Evolutionary conservation across 192 early-diverging fungal genomes (phyloP).

Genomic region (Gonapodya sp.): DNA sequence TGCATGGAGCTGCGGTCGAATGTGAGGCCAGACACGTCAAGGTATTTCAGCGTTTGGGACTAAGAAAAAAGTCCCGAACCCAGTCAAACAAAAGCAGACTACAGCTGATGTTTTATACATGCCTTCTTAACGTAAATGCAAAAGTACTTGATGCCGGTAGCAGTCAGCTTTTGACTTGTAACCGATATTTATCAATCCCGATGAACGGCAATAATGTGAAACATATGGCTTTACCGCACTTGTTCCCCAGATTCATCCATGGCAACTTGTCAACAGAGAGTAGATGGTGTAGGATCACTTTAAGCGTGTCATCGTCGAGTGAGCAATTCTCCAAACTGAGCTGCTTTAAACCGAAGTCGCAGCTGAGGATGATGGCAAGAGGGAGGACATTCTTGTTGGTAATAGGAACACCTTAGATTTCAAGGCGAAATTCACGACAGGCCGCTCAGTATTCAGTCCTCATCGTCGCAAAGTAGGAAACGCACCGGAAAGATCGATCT

Average conservation of each 20-base stretch:
- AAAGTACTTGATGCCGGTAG: slow-evolving; percentile 64
- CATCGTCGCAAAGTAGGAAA: neutral
- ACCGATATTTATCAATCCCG: neutral
- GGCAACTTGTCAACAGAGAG: slow-evolving; percentile 55
- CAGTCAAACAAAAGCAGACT: neutral
- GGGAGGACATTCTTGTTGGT: slow-evolving; percentile 47
- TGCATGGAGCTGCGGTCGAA: slow-evolving; percentile 60
- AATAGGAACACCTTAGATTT: slow-evolving; percentile 34
- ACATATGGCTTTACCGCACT: slow-evolving; percentile 16
- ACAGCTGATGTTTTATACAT: slow-evolving; percentile 16
- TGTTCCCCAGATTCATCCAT: slow-evolving; percentile 58
- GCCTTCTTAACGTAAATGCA: slow-evolving; percentile 61
- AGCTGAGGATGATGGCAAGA: slow-evolving; percentile 63
- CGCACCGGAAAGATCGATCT: neutral
- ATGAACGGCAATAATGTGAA: neutral
- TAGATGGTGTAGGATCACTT: slow-evolving; percentile 61
- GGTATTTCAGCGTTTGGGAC: slow-evolving; percentile 40
- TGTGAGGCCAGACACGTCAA: slow-evolving; percentile 60
- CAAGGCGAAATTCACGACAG: neutral
- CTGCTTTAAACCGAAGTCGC: slow-evolving; percentile 61
- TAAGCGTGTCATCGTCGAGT: slow-evolving; percentile 58
- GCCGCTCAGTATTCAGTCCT: neutral
- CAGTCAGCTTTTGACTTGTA: slow-evolving; percentile 37
- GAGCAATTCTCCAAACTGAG: slow-evolving; percentile 59
- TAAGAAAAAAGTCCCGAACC: neutral